Evolutionary conservation across 257 asterid genomes (phyloP), one percentile per base, ranked within the genome.

Genomic region (Salvia splendens): DNA sequence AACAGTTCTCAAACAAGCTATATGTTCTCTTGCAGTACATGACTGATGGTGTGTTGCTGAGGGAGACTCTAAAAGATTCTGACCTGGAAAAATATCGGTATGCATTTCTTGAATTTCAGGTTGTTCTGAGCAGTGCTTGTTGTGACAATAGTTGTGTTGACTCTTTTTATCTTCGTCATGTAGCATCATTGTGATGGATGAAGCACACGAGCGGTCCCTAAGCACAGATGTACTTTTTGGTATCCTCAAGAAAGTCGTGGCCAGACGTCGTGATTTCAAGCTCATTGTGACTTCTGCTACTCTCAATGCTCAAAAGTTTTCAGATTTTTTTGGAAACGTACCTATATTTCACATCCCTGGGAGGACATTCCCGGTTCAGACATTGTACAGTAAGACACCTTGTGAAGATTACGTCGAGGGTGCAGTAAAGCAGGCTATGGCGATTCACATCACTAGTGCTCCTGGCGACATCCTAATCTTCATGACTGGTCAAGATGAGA

Each of bases 401-500:
- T 90, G 92, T 14, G 99, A 93, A 80, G 99, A 93, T 77, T 93
- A 90, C 51, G 99, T 93, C 11, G 99, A 93, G 76, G 97, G 89
- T 64, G 97, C 97, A 10, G 99, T 93, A 24, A 93, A 93, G 78
- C 99, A 90, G 71, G 96, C 87, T 16, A 87, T 90, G 96, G 85
- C 88, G 28, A 93, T 90, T 75, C 99, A 93, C 79, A 87, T 93
- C 56, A 85, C 97, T 28, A 86, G 97, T 73, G 95, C 87, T 53
- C 97, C 97, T 0, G 99, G 99, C 59, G 99, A 93, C 75, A 93
- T 93, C 61, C 96, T 93, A n/a, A 86, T 93, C 76, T 93, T 93
- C 82, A 90, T 90, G 99, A 93, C 99, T 4, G 99, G 99, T 75
- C 97, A 93, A 79, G 99, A 88, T 51, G 99, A 93, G 86, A 93